Conservation (phyloP, 108 stramenopile genomes). For the Nitzschia palea region DNA sequence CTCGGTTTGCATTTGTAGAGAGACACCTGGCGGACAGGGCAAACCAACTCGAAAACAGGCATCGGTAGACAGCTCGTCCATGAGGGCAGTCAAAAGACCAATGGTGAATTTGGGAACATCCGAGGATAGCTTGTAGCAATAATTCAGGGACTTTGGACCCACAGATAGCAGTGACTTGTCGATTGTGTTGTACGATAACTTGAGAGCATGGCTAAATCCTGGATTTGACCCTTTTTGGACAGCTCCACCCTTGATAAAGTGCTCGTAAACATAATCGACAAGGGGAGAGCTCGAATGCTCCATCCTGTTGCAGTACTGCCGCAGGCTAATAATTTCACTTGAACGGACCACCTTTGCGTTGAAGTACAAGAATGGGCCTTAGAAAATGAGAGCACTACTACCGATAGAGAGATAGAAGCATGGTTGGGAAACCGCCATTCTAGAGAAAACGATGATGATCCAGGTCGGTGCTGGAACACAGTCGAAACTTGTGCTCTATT, state of each 20-base stretch:
- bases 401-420: too few species aligned
- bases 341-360: too few species aligned
- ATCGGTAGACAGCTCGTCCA: slow-evolving; percentile 17
- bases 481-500: too few species aligned
- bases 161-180: slow-evolving; percentile 3
- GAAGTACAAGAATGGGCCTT: too few species aligned
- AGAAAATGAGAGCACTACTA: too few species aligned
- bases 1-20: slow-evolving; percentile 12
- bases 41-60: not conserved
- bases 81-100: slow-evolving; percentile 12
- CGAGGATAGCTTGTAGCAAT: slow-evolving; percentile 7
- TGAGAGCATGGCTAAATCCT: slow-evolving; percentile 8
- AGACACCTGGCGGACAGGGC: not conserved
- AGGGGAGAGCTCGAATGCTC: too few species aligned
- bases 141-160: not conserved
- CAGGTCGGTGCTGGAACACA: too few species aligned
- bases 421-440: too few species aligned
- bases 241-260: not conserved
- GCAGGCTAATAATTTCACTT: too few species aligned
- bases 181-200: slow-evolving; percentile 11
- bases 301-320: too few species aligned
- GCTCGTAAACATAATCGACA: not conserved
- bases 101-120: not conserved
- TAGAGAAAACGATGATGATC: too few species aligned
- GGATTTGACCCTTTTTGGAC: not conserved